Evolutionary conservation across 2,329 filamentous ascomycete genomes (phyloP).

Genomic region (Akanthomyces dipterigenus): DNA sequence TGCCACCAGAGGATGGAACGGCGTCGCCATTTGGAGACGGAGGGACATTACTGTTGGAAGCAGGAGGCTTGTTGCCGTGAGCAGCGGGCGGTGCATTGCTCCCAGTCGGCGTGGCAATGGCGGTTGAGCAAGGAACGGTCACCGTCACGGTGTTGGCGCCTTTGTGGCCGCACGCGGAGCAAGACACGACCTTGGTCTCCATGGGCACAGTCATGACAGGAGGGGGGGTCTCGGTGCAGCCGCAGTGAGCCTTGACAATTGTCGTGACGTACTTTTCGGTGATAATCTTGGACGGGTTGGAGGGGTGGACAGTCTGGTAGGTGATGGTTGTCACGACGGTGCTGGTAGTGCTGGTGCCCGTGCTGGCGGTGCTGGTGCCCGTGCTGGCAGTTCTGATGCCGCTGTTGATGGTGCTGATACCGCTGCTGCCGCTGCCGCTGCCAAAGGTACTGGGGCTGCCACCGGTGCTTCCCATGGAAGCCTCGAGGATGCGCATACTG

Average conservation of each 20-base stretch:
- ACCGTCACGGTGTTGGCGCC: constrained; percentile 5
- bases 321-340: constrained; percentile 9
- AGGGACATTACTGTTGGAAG: neutral
- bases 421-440: no score
- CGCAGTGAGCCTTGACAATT: constrained; percentile 9
- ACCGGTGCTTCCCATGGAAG: no score
- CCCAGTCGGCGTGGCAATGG: neutral
- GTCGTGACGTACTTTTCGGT: neutral
- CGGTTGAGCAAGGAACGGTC: neutral
- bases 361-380: neutral
- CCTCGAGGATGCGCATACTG: neutral
- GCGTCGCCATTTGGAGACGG: neutral
- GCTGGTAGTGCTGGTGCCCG: neutral
- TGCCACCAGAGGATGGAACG: neutral
- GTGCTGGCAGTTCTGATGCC: neutral
- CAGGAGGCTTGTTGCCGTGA: no score
- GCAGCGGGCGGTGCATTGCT: no score
- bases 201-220: neutral
- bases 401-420: no score
- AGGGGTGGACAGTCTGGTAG: constrained; percentile 10
- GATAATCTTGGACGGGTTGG: neutral
- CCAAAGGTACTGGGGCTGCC: no score
- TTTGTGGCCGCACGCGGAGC: neutral
- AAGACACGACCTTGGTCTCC: constrained; percentile 7
- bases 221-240: neutral